Conservation (phyloP, 2,329 filamentous ascomycete species). For the Domatiomyces catenatus region DNA sequence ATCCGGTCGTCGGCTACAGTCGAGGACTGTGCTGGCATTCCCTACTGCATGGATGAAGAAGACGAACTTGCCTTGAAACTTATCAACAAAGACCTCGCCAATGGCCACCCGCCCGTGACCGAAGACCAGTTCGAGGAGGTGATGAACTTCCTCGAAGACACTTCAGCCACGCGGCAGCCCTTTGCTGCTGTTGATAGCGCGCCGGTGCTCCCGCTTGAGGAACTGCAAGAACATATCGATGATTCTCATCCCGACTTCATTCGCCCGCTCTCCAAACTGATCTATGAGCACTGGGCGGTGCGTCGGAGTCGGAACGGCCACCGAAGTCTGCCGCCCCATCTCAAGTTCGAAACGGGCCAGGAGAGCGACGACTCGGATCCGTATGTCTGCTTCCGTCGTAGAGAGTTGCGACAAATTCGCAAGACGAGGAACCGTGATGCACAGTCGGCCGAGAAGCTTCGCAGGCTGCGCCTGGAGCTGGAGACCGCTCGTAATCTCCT, state of each 20-base stretch:
- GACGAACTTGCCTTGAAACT: constrained; percentile 72
- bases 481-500: constrained; percentile 77
- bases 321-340: constrained; percentile 54
- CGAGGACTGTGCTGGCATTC: constrained; percentile 78
- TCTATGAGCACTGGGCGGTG: constrained; percentile 82
- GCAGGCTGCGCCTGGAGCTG: constrained; percentile 75
- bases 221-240: constrained; percentile 56
- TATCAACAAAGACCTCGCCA: constrained; percentile 62
- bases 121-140: constrained; percentile 88
- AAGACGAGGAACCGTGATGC: constrained; percentile 90
- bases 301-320: constrained; percentile 53
- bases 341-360: constrained; percentile 76
- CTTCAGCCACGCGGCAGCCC: constrained; percentile 65
- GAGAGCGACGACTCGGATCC: constrained; percentile 93
- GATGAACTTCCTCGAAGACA: constrained; percentile 90
- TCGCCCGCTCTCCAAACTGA: constrained; percentile 51
- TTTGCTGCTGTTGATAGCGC: constrained; percentile 83
- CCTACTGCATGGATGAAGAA: constrained; percentile 88
- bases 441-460: constrained; percentile 86
- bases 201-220: constrained; percentile 56
- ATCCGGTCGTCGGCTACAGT: constrained; percentile 97
- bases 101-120: constrained; percentile 47
- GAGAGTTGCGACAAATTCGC: constrained; percentile 82
- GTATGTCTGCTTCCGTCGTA: constrained; percentile 92
- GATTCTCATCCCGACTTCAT: constrained; percentile 39